phyloP scores from a whole-genome alignment of 805 yeast genomes.

The Maudiozyma serrabonitensis region DNA sequence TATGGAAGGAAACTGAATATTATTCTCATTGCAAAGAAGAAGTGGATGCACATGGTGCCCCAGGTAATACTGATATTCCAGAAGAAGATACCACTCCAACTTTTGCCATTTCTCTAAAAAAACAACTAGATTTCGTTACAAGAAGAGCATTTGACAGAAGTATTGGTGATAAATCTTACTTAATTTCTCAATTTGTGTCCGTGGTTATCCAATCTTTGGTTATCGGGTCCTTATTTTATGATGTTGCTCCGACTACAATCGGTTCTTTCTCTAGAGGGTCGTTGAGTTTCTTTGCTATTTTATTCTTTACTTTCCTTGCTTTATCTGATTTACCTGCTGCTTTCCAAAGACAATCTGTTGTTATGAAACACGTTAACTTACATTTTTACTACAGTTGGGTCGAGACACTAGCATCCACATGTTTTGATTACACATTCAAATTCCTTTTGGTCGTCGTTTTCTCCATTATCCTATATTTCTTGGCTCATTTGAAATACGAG shows the following conservation, averaged over 20 bases:
- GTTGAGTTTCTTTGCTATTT: constrained; percentile 40
- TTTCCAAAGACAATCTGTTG: constrained; percentile 42
- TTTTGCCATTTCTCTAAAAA: constrained; percentile 15
- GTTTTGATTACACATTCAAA: constrained; percentile 53
- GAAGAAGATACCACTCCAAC: constrained; percentile 22
- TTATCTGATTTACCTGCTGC: constrained; percentile 44
- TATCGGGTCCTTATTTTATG: constrained; percentile 43
- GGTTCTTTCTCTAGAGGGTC: constrained; percentile 49
- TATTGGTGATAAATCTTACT: constrained; percentile 37
- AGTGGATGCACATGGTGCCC: constrained; percentile 25
- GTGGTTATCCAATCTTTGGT: constrained; percentile 33
- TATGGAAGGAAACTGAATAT: constrained; percentile 22
- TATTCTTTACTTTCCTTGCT: constrained; percentile 49
- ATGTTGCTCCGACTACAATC: constrained; percentile 33
- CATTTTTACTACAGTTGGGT: constrained; percentile 59
- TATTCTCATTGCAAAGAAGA: constrained; percentile 14
- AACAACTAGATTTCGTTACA: constrained; percentile 38
- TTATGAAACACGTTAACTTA: constrained; percentile 54
- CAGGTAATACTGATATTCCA: constrained; percentile 25
- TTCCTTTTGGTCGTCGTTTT: constrained; percentile 33
- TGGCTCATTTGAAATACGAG: constrained; percentile 38
- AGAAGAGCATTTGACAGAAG: constrained; percentile 38
- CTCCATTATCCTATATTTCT: constrained; percentile 41
- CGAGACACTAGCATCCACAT: constrained; percentile 51
- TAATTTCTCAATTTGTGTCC: constrained; percentile 34